These are phyloP conservation scores for Protomyces pachydermus DNA, from an alignment of 1,139 yeast genomes.

Conservation along the genomic window DNA sequence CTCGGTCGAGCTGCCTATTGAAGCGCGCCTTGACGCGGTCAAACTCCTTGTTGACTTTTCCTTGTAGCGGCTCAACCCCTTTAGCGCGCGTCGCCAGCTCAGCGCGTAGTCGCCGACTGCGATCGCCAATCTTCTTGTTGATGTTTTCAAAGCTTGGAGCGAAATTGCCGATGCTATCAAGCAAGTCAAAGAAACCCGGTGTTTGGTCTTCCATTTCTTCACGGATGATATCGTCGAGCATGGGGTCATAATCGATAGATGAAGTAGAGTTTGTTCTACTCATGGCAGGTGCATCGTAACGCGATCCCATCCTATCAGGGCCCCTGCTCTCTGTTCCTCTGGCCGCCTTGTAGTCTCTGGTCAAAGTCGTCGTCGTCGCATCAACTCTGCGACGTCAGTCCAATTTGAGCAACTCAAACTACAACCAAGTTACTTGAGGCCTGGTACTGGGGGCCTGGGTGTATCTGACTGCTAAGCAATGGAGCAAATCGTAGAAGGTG, in stretches of 20 bases:
- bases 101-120: conserved; percentile 16
- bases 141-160: conserved; percentile 23
- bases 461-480: background rate
- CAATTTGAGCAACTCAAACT: background rate
- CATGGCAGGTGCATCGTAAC: conserved; percentile 8
- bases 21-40: conserved; percentile 38
- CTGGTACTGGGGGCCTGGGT: too few species aligned
- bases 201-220: conserved; percentile 24
- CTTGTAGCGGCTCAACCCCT: conserved; percentile 25
- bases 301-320: background rate
- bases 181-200: conserved; percentile 18
- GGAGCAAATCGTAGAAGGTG: background rate
- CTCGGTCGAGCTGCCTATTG: conserved; percentile 46
- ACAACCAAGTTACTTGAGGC: background rate
- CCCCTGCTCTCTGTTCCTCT: background rate
- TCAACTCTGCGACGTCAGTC: background rate
- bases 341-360: background rate
- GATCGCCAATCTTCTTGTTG: conserved; percentile 12
- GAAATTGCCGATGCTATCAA: conserved; percentile 21
- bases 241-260: conserved; percentile 23
- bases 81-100: conserved; percentile 2
- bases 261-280: conserved; percentile 7
- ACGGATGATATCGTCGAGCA: conserved; percentile 23
- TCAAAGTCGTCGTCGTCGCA: too few species aligned
- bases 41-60: conserved; percentile 36